Evolutionary conservation across 78 protist genomes (phyloP), one percentile per base, ranked within the genome.

Genomic region (Diacronema lutheri): DNA sequence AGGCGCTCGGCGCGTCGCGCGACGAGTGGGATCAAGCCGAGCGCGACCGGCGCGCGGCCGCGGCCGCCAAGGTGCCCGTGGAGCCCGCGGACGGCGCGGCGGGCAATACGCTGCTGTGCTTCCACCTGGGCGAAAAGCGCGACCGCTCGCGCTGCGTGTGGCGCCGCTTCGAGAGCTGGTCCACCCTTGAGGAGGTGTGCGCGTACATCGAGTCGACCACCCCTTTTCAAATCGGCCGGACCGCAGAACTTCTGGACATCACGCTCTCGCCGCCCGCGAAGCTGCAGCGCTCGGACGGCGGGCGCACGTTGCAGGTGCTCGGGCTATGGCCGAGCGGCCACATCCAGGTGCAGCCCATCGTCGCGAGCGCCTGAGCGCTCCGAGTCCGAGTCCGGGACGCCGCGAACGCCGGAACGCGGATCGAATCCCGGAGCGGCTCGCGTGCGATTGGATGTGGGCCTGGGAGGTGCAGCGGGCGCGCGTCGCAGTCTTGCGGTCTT

Each of bases 101-200:
- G 58, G 79, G 79, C 79, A 71, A 26, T 35, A 6, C 79, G 79
- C 79, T 71, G 25, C 5, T 71, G 38, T 71, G 79, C 79, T 21
- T 71, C 29, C 79, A 71, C 33, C n/a, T 41, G 79, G 50, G 76
- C 55, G 55, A 38, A 3, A 1, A 25, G 13, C 50, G 23, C 31
- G 50, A 44, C 16, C 50, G 50, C 3, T 44, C 50, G 3, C 50
- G 50, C 50, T 9, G 16, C 50, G 11, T n/a, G 13, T 71, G 79
- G 79, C 79, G 79, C 31, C 79, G 79, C 58, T 71, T 71, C 57
- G 79, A 71, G 58, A 12, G 26, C 13, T 41, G 38, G 14, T 26
- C 7, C 58, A 41, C 58, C 26, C 79, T 71, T 21, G 79, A 71
- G 20, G 79, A 71, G 35, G 14, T 71, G 23, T 0, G 7, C 38